Base-by-base conservation (phyloP, 345 rosid genomes). In the Linum trigynum region DNA sequence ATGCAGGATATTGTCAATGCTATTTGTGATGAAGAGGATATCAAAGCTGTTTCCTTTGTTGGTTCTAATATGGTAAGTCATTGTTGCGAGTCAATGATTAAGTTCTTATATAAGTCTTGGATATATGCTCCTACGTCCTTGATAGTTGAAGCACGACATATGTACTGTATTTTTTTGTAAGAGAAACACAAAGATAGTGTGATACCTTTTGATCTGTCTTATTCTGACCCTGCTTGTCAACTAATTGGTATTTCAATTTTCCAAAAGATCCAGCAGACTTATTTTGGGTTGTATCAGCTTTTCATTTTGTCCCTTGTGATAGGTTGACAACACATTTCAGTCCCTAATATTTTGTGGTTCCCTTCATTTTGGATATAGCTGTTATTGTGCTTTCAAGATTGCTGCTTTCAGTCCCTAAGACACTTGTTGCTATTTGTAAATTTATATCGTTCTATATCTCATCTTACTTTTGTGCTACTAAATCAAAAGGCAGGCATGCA, bases 401-500 rank as follows among this genome's bases (percentile, higher is more conserved):
- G 32, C 32, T 23, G 2, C 0, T 48, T 48, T 9, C 53, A 48
- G 9, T 1, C 2, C 53, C 53, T 9, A 48, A 48, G 53, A 48
- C 14, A 48, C 9, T 48, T 48, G 53, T 48, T 48, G 53, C 11
- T 9, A 48, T 48, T 48, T 48, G 11, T 1, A 48, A 12, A 48
- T 3, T 48, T 3, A 9, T 9, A 9, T 48, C 11, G 9, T 48
- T 48, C 53, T 48, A 48, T 14, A 10, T 48, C 15, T 48, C 53
- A 6, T 48, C 14, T 48, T 9, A 5, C 14, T 5, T 23, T 23
- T 9, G 9, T 48, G 15, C 53, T 15, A 12, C 7, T 48, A 38
- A 42, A 55, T 64, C 53, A 70, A 8, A 80, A 92, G 99, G 99
- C 97, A 64, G 97, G 99, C 63, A 92, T 90, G 99, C 97, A 92